Evolutionary conservation across 768 basidiomycete genomes (phyloP), one percentile per base, ranked within the genome.

Genomic region (Psilocybe azurescens): DNA sequence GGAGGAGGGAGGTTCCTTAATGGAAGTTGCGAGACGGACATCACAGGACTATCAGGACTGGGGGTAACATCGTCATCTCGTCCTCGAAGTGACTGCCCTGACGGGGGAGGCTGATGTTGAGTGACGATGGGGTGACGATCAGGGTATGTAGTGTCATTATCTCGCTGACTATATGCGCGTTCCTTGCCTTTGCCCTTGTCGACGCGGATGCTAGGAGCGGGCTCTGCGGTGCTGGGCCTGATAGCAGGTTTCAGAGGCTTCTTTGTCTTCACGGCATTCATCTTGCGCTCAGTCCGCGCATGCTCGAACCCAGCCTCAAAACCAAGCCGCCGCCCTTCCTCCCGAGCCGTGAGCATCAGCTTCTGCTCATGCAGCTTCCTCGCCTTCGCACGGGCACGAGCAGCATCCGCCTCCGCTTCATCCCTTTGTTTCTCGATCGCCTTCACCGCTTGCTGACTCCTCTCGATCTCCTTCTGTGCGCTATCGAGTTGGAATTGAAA

Each of bases 321-420:
- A 66, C 88, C 73, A 72, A 73, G 67, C 70, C 74, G 79, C 57
- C 86, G 77, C 3, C 88, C 88, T 66, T 89, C 86, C 58, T 88
- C 86, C 57, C 83, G 78, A 1, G 88, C 88, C 50, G 74, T 63
- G 56, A 83, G 78, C 18, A 88, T 73, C 47, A 87, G 65, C 13
- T 80, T 76, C 60, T 86, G 81, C 65, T 85, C 83, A 8, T 78
- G 80, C 51, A 87, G 65, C 66, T 79, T 77, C 56, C 86, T 75
- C 32, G 85, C 85, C 56, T 75, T 79, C 18, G 77, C 78, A 44
- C 86, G 79, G 28, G 85, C 85, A 24, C 79, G 78, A 16, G 78
- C 78, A 1, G 85, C 86, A 20, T 80, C 80, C 7, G 77, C 73
- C 68, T 88, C 86, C 0, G 88, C 88, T 5, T 88, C 83, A 30